phyloP scores from a whole-genome alignment of 495 filamentous ascomycete species.

The Xylaria palmicola region DNA sequence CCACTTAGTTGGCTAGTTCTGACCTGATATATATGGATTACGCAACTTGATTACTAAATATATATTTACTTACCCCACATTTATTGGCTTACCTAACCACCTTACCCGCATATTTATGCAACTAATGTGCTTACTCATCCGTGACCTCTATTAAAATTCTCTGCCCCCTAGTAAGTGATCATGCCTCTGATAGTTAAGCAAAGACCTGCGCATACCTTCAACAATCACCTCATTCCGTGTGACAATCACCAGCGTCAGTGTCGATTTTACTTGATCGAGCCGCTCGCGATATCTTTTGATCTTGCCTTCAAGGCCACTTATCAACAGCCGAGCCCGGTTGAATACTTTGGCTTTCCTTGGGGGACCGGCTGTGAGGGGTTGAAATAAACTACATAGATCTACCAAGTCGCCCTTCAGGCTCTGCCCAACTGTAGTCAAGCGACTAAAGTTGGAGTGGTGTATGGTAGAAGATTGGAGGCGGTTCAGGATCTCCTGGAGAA shows the following conservation, averaged over 20 bases:
- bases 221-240: conserved; percentile 1
- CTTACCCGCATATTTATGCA: too few relatives aligned
- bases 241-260: background rate
- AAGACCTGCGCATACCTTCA: background rate
- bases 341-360: background rate
- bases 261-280: background rate
- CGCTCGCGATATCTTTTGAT: background rate
- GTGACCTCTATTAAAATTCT: too few relatives aligned
- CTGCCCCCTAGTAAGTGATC: background rate
- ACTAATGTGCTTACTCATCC: too few relatives aligned
- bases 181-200: background rate
- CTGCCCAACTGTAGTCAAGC: background rate
- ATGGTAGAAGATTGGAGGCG: background rate
- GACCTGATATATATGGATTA: too few relatives aligned
- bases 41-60: too few relatives aligned
- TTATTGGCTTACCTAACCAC: too few relatives aligned
- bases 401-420: background rate
- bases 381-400: background rate
- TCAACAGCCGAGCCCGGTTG: background rate
- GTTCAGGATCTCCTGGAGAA: background rate
- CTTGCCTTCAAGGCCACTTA: background rate
- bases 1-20: too few relatives aligned
- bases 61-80: too few relatives aligned
- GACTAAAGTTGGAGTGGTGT: conserved; percentile 1
- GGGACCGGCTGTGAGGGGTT: background rate